Base-by-base conservation (phyloP, 139 green algal species). In the Limnomonas spitsbergensis region DNA sequence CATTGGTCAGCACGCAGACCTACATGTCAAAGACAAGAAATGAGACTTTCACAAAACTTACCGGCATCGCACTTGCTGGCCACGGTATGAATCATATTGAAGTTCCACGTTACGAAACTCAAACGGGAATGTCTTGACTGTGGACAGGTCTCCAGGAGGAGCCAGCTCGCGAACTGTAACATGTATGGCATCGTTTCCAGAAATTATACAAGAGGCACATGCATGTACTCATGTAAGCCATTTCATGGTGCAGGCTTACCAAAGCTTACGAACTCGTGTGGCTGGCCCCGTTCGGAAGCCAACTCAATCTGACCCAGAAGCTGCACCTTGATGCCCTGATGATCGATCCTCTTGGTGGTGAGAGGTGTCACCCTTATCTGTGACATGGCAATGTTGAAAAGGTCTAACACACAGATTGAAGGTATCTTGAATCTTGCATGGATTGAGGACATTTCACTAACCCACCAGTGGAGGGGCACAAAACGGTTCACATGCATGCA, bases 71-170 rank as follows among this genome's bases (percentile, higher is more conserved):
- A 93, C 93, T 81, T 93, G 89, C 52, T 89, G 73, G 26, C 96
- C 96, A 3, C 87, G 83, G 84, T 98, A 99, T 1, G 92, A 97
- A 80, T 99, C 96, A 78, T 99, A 94, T 79, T 94, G 89, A 92
- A 99, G 92, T 79, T 99, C 96, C 69, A 98, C 92, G 39, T 92
- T 93, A n/a, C 81, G 86, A 79, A 99, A 99, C 85, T 98, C 94
- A 83, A 99, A 99, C 0, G 93, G 89, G 38, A 93, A 91, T 7
- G 80, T 87, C 61, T 90, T 79, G 20, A 70, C 78, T 7, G 83
- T 85, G 29, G 80, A 84, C n/a, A 99, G 80, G 9, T 98, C 94
- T 1, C 95, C 95, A 0, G 89, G 83, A 0, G 92, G 85, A 0
- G 90, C 81, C 37, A 97, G 82, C 75, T 97, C 93, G 0, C 94